These are phyloP conservation scores for Chlamydomonas eustigma DNA, from an alignment of 139 green algal genomes.

Conservation along the genomic window DNA sequence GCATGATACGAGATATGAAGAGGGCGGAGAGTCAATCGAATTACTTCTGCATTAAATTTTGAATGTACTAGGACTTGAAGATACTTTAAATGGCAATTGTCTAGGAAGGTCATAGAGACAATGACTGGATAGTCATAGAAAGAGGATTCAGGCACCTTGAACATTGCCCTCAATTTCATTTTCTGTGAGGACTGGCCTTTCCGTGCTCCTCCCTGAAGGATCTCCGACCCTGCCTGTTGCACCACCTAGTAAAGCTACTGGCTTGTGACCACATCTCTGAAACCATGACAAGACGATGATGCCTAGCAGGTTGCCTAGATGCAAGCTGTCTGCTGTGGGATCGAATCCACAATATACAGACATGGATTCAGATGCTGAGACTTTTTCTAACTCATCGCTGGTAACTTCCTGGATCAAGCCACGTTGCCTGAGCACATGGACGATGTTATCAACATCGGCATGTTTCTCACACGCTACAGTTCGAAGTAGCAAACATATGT, in stretches of 20 bases:
- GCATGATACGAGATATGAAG: neutral
- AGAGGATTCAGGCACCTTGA: conserved; percentile 34
- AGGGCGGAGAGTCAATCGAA: no score
- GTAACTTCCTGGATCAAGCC: conserved; percentile 77
- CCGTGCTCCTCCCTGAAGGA: conserved; percentile 77
- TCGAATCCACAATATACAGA: conserved; percentile 97
- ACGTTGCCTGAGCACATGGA: conserved; percentile 65
- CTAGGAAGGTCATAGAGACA: no score
- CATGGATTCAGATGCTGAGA: conserved; percentile 40
- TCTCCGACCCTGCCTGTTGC: conserved; percentile 93
- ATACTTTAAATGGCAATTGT: no score
- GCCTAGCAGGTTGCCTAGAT: conserved; percentile 94
- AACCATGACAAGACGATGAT: conserved; percentile 98
- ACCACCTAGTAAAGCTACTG: conserved; percentile 84
- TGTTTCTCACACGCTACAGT: no score
- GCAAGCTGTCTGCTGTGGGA: conserved; percentile 89
- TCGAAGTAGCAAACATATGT: no score
- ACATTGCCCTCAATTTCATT: conserved; percentile 81
- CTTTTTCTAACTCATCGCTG: conserved; percentile 60
- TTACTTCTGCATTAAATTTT: no score
- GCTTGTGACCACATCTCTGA: conserved; percentile 72
- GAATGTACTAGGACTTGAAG: no score
- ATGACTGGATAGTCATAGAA: no score
- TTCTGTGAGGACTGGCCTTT: conserved; percentile 87
- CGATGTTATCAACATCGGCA: conserved; percentile 30